phyloP scores from a whole-genome alignment of 1,139 yeast species.

The Magnusiomyces tetraspermus region DNA sequence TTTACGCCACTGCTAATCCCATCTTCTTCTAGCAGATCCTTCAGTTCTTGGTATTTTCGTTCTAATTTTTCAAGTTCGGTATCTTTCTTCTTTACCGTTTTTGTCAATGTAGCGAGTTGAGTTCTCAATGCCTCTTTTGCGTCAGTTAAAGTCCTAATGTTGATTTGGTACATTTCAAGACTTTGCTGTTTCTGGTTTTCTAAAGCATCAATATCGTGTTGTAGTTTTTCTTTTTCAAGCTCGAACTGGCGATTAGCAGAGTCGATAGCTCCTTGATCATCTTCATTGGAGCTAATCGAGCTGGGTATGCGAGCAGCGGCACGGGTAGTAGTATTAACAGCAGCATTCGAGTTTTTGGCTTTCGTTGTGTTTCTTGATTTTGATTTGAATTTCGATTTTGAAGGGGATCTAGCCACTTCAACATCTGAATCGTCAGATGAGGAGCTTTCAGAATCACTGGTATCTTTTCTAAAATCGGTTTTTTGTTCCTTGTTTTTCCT shows the following conservation, averaged over 20 bases:
- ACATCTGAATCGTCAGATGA: too few relatives aligned
- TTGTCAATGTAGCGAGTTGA: neutral
- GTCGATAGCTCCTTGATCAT: neutral
- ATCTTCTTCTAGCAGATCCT: neutral
- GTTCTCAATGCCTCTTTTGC: neutral
- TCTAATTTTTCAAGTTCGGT: neutral
- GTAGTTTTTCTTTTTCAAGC: neutral
- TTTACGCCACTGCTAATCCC: neutral
- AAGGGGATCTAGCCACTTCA: too few relatives aligned
- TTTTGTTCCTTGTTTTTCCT: neutral
- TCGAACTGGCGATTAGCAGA: neutral
- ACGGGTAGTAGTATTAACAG: neutral
- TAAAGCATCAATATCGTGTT: neutral
- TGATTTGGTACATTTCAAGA: neutral
- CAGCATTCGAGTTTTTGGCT: too few relatives aligned
- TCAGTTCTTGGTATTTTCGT: neutral
- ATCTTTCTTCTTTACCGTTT: neutral
- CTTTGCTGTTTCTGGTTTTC: neutral
- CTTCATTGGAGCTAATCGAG: neutral
- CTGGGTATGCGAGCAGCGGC: neutral
- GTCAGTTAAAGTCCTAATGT: neutral
- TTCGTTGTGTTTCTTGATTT: too few relatives aligned
- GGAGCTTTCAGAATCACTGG: too few relatives aligned
- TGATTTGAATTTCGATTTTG: too few relatives aligned
- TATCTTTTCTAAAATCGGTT: too few relatives aligned